Evolutionary conservation across 176 grass and related monocot species (phyloP), one percentile per base, ranked within the genome.

Genomic region (Miscanthus lutarioriparius): DNA sequence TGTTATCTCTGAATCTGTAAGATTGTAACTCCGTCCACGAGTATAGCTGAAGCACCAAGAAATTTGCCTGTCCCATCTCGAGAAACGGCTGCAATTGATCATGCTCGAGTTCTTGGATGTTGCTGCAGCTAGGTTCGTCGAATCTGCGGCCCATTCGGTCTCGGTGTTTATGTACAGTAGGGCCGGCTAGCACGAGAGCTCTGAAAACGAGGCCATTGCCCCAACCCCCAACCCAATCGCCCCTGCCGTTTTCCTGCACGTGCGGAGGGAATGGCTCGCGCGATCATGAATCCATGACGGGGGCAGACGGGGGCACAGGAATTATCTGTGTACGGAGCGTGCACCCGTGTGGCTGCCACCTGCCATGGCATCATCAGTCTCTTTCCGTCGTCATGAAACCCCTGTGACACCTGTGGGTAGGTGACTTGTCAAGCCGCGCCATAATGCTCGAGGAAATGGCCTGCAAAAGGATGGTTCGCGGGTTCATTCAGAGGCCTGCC

Each of bases 111-210:
- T n/a, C n/a, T n/a, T n/a, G 28, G 28, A 30, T 30, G 28, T 30
- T 30, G 28, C 28, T 30, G 28, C 28, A 30, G 28, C 28, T 30
- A 30, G 28, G 28, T 30, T 30, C 28, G 28, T 30, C 28, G 28
- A 30, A 30, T 30, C 28, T 30, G 28, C 28, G 28, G 28, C 28
- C 28, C 28, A 30, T 30, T 30, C 28, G n/a, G n/a, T n/a, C n/a
- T n/a, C n/a, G 28, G 7, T 11, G 82, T 30, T 70, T 70, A 49
- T 72, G 64, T 64, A 17, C 2, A 39, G 53, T 83, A 83, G 80
- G 74, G 0, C 53, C 65, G 2, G 33, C 2, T 38, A 37, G 30
- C 80, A 72, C 51, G 72, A 82, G 37, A 62, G 73, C 64, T 45
- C 49, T 41, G 35, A 44, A 25, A 56, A 67, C 45, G 15, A 68